These are phyloP conservation scores for Austropuccinia psidii DNA, from an alignment of 1,284 basidiomycete genomes.

Conservation along the genomic window DNA sequence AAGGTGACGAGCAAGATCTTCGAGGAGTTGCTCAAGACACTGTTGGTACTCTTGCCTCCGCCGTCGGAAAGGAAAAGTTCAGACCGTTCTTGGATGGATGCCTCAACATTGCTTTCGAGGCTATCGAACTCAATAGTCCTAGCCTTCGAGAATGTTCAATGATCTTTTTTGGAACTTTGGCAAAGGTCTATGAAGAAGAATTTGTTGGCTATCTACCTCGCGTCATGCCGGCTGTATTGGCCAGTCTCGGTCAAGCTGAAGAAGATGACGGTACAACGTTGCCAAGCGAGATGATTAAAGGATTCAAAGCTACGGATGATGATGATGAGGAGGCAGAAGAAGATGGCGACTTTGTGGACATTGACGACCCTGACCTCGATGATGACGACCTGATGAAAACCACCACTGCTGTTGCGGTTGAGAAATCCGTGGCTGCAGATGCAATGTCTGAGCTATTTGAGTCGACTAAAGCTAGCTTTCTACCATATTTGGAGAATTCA, in stretches of 20 bases:
- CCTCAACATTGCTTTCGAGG: slow-evolving; percentile 92
- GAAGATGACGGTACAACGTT: slow-evolving; percentile 16
- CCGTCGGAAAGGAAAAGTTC: slow-evolving; percentile 90
- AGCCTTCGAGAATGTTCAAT: slow-evolving; percentile 91
- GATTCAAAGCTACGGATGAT: slow-evolving; percentile 59
- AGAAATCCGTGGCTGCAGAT: slow-evolving; percentile 98
- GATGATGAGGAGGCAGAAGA: slow-evolving; percentile 50
- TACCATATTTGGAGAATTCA: slow-evolving; percentile 66
- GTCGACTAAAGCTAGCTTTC: slow-evolving; percentile 72
- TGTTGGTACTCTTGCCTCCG: slow-evolving; percentile 94
- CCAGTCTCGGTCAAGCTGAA: slow-evolving; percentile 70
- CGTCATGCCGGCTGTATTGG: slow-evolving; percentile 78
- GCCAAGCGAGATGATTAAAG: slow-evolving; percentile 49
- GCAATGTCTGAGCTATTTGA: slow-evolving; percentile 87
- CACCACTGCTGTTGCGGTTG: slow-evolving; percentile 92
- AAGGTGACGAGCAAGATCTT: slow-evolving; percentile 77
- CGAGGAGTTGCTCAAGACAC: slow-evolving; percentile 98
- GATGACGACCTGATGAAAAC: slow-evolving; percentile 59
- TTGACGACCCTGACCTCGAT: slow-evolving; percentile 61
- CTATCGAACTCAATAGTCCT: slow-evolving; percentile 75
- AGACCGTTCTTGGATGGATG: slow-evolving; percentile 88
- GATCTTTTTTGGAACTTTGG: slow-evolving; percentile 98
- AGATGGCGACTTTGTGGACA: slow-evolving; percentile 53
- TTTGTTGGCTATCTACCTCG: slow-evolving; percentile 79
- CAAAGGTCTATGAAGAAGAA: slow-evolving; percentile 88